phyloP scores from a whole-genome alignment of 2,329 filamentous ascomycete species.

The Venturia carpophila region DNA sequence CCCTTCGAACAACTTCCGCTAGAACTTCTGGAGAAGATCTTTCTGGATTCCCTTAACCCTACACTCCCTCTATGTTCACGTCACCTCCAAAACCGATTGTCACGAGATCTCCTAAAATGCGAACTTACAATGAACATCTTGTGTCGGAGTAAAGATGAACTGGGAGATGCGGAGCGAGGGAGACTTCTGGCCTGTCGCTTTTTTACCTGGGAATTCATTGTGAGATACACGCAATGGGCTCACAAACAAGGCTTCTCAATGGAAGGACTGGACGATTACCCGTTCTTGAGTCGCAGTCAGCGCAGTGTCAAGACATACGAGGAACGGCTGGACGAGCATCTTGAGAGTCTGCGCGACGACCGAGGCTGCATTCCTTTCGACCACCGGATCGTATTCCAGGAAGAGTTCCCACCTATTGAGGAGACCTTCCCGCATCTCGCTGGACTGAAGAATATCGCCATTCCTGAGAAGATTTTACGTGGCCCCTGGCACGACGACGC shows the following conservation, averaged over 20 bases:
- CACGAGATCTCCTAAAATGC: constrained; percentile 14
- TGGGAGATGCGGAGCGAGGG: neutral
- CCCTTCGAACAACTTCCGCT: constrained; percentile 15
- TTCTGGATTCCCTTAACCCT: constrained; percentile 14
- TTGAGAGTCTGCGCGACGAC: neutral
- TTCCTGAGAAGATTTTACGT: constrained; percentile 11
- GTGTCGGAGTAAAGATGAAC: neutral
- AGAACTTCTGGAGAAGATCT: constrained; percentile 16
- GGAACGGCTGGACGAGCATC: constrained; percentile 2
- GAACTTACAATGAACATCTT: constrained; percentile 15
- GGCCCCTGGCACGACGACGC: constrained; percentile 7
- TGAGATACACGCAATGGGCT: constrained; percentile 5
- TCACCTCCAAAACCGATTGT: constrained; percentile 4
- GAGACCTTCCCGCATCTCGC: constrained; percentile 5
- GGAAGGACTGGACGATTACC: neutral
- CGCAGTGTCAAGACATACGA: neutral
- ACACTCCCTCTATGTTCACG: constrained; percentile 7
- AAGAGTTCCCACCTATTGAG: constrained; percentile 3
- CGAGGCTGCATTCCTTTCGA: constrained; percentile 5
- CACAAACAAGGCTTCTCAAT: constrained; percentile 3
- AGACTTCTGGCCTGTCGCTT: constrained; percentile 14
- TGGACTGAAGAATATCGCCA: constrained; percentile 1
- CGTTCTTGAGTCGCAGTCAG: neutral
- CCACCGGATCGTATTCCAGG: neutral
- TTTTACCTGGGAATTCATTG: constrained; percentile 16